Evolutionary conservation across 108 stramenopile genomes (phyloP).

Genomic region (Mayamaea pseudoterrestris): DNA sequence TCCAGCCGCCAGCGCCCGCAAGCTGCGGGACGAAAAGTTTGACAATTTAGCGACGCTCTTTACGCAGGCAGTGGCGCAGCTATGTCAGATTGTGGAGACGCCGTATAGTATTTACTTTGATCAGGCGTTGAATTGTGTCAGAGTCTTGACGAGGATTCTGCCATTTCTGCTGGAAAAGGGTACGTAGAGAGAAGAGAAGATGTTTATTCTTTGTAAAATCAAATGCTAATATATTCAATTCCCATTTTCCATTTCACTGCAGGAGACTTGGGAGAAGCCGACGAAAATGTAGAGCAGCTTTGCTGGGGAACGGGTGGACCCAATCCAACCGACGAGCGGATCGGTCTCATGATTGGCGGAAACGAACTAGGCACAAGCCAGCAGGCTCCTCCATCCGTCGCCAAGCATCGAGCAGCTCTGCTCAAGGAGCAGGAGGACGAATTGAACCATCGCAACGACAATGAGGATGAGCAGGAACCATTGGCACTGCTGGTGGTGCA

Average conservation of each 20-base stretch:
- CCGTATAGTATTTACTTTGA: conserved; percentile 91
- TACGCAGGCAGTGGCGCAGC: conserved; percentile 87
- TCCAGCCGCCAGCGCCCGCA: conserved; percentile 53
- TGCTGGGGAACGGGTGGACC: conserved; percentile 62
- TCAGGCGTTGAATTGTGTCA: conserved; percentile 86
- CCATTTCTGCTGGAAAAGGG: conserved; percentile 86
- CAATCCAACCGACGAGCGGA: conserved; percentile 31
- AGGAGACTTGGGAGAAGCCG: conserved; percentile 71
- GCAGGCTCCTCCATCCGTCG: background rate
- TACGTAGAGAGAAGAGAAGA: conserved; percentile 7
- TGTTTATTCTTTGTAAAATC: conserved; percentile 1
- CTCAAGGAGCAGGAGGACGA: conserved; percentile 6
- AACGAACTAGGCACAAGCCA: background rate
- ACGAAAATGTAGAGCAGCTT: conserved; percentile 64
- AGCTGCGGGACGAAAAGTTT: conserved; percentile 63
- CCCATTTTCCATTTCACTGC: background rate
- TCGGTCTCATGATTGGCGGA: conserved; percentile 37
- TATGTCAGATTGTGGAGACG: conserved; percentile 93
- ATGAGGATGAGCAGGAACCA: conserved; percentile 71
- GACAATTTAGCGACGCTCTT: conserved; percentile 78
- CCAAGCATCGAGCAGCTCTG: too few relatives aligned
- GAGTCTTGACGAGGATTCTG: conserved; percentile 81
- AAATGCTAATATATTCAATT: background rate
- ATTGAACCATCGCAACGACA: conserved; percentile 6
- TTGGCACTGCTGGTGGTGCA: conserved; percentile 84